Evolutionary conservation across 768 basidiomycete genomes (phyloP).

Genomic region (Boletus reticuloceps): DNA sequence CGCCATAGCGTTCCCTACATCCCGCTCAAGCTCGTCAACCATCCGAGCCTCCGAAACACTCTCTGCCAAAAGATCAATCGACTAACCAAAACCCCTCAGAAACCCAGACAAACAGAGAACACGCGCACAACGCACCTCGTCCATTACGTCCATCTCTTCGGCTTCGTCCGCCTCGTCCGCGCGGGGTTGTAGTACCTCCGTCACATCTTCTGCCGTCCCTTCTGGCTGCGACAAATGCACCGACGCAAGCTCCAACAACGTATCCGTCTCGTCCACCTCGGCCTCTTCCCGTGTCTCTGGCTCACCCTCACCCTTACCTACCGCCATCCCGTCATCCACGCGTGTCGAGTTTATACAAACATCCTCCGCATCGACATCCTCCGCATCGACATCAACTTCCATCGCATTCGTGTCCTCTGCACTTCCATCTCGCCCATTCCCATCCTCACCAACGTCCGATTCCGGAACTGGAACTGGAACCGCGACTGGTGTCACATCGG

Average conservation of each 20-base stretch:
- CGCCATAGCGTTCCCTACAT: neutral
- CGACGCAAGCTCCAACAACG: constrained; percentile 23
- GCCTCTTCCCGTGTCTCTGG: neutral
- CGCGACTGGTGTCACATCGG: neutral
- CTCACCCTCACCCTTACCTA: neutral
- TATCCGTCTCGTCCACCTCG: constrained; percentile 14
- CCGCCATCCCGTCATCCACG: neutral
- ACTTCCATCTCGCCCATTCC: neutral
- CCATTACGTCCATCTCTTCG: neutral
- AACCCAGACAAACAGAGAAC: neutral
- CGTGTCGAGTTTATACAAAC: neutral
- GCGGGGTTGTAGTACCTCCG: neutral
- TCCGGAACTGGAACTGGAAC: neutral
- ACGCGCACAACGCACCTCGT: constrained; percentile 10
- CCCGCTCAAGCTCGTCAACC: neutral
- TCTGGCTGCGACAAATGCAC: constrained; percentile 20
- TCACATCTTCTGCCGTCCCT: neutral
- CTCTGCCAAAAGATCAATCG: neutral
- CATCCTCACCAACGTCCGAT: neutral
- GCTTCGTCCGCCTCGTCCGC: neutral
- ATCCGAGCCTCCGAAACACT: neutral
- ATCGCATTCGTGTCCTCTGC: neutral
- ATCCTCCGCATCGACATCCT: neutral
- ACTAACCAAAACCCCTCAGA: constrained; percentile 6
- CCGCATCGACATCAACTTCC: neutral